Evolutionary conservation across 257 asterid species (phyloP).

Genomic region (Solanum chmielewskii): DNA sequence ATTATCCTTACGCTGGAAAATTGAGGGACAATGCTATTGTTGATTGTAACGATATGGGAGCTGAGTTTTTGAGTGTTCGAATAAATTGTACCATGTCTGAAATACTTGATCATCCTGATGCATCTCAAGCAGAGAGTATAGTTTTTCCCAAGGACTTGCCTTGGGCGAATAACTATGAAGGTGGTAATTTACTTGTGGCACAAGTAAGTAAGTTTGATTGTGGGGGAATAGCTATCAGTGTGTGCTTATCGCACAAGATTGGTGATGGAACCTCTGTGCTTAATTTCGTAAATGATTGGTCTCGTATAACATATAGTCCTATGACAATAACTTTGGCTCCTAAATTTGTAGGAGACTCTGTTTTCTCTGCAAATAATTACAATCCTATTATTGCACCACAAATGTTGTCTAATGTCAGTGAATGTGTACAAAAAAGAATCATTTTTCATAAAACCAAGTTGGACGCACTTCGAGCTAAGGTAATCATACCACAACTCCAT

Average conservation of each 20-base stretch:
- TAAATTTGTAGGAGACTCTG: not conserved
- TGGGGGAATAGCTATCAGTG: not conserved
- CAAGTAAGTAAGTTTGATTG: not conserved
- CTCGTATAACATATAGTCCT: not conserved
- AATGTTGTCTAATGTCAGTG: not conserved
- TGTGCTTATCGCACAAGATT: not conserved
- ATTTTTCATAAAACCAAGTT: not conserved
- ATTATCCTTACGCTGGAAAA: constrained; percentile 7
- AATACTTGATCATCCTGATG: not conserved
- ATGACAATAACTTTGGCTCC: not conserved
- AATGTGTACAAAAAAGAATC: not conserved
- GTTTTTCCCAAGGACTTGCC: not conserved
- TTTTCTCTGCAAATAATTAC: not conserved
- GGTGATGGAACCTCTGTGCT: not conserved
- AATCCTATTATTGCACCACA: not conserved
- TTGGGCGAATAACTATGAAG: not conserved
- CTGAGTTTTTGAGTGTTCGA: not conserved
- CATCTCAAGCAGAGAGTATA: not conserved
- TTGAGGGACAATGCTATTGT: not conserved
- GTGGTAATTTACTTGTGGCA: not conserved
- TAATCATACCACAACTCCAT: not conserved
- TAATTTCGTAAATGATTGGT: not conserved
- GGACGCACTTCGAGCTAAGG: not conserved
- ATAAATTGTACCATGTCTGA: not conserved
- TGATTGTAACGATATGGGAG: not conserved